Evolutionary conservation across 164 flowering plant species (phyloP), one percentile per base, ranked within the genome.

Genomic region (Macadamia tetraphylla): DNA sequence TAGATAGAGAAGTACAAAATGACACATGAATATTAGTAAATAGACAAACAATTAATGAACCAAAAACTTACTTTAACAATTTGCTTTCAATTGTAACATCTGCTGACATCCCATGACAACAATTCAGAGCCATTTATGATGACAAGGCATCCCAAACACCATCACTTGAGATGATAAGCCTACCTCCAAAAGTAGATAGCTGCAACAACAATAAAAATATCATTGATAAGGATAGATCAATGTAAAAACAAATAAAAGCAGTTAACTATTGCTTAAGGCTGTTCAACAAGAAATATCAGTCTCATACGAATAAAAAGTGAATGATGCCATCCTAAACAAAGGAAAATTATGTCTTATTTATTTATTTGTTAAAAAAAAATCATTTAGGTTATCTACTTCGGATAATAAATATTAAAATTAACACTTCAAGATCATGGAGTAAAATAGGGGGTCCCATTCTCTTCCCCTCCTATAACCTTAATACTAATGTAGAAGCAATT

Each of bases 71-170:
- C 99, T 75, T 95, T 89, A 44, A 92, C 98, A 75, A 95, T 81
- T 67, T 92, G 93, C 17, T 23, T 23, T 84, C 81, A 72, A 97
- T 94, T 70, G 99, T 93, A 67, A 90, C 83, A 65, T 92, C 98
- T 63, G 91, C 70, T 56, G 90, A 78, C 89, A 92, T 81, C 49
- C 94, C 96, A 55, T 90, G 87, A 76, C 91, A 87, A 75, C 97
- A 89, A 56, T 83, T 96, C 72, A 88, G 49, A 53, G 91, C 92
- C 60, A 58, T 58, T 81, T 95, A 96, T 1, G 89, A 83, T 63
- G 89, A 72, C 72, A 95, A 71, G 68, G 91, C 89, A 84, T 95
- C 98, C 99, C 99, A 95, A 62, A 95, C 99, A 74, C 99, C 99
- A 79, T 95, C 99, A 74, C 99, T 95, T 55, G 96, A 82, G 68